These are phyloP conservation scores for Podospora fimiseda DNA, from an alignment of 495 filamentous ascomycete species.

Conservation along the genomic window DNA sequence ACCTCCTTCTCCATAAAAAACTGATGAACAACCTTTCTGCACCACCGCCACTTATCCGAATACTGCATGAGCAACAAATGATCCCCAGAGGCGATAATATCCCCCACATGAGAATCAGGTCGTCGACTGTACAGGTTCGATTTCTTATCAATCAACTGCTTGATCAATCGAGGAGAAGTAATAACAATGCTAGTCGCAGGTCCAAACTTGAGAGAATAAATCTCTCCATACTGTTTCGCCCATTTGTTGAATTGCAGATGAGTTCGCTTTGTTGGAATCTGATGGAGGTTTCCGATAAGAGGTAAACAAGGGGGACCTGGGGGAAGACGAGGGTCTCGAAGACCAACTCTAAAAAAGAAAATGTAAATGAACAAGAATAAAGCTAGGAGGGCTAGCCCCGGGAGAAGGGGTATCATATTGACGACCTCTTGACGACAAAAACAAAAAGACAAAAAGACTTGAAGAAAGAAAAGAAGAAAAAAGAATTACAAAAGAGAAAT, in stretches of 20 bases:
- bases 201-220: constrained; percentile 29
- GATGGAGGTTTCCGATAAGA: constrained; percentile 27
- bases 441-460: too few species aligned
- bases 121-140: constrained; percentile 33
- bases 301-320: constrained; percentile 22
- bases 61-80: constrained; percentile 41
- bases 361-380: constrained; percentile 9
- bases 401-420: too few species aligned
- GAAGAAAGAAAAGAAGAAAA: not conserved
- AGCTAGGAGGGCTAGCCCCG: constrained; percentile 11
- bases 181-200: constrained; percentile 23
- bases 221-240: constrained; percentile 26
- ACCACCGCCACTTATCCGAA: constrained; percentile 32
- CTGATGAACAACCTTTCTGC: constrained; percentile 37
- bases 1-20: constrained; percentile 35
- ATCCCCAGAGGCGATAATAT: constrained; percentile 37
- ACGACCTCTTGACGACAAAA: too few species aligned
- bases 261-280: constrained; percentile 19
- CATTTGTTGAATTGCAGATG: constrained; percentile 26
- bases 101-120: constrained; percentile 39
- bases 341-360: constrained; percentile 12
- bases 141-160: constrained; percentile 27
- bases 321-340: constrained; percentile 11
- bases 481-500: not conserved
- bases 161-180: constrained; percentile 19